Percentiles rank a stretch among this genome's conserved stretches.
These are phyloP conservation scores for Taphrina confusa DNA, from an alignment of 1,139 yeast species.

Conservation along the genomic window DNA sequence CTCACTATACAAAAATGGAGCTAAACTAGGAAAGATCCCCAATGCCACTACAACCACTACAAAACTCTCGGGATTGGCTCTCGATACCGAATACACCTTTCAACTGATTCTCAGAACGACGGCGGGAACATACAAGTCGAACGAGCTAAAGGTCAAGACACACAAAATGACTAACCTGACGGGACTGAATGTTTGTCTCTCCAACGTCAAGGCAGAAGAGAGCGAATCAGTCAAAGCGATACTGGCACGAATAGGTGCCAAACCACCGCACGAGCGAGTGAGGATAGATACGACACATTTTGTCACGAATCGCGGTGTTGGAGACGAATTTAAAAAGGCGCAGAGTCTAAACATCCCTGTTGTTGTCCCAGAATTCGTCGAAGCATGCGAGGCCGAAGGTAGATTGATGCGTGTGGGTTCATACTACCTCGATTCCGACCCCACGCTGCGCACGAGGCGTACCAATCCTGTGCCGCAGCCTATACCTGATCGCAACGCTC, in stretches of 20 bases:
- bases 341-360: conserved; percentile 86
- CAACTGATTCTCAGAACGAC: conserved; percentile 81
- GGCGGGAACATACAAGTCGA: conserved; percentile 79
- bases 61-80: conserved; percentile 85
- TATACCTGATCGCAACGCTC: too few relatives aligned
- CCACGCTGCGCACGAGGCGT: conserved; percentile 26
- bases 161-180: conserved; percentile 95
- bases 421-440: conserved; percentile 59
- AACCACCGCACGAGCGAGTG: conserved; percentile 70
- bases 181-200: conserved; percentile 90
- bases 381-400: conserved; percentile 88
- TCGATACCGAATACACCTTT: conserved; percentile 79
- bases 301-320: conserved; percentile 71
- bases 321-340: conserved; percentile 72
- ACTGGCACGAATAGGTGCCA: conserved; percentile 75
- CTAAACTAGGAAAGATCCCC: conserved; percentile 81
- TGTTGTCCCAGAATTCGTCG: conserved; percentile 94
- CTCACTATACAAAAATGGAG: conserved; percentile 74
- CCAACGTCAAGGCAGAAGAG: conserved; percentile 69
- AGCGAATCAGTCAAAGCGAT: conserved; percentile 64
- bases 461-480: neutral
- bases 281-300: conserved; percentile 93
- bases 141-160: conserved; percentile 68
- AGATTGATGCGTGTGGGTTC: conserved; percentile 91
- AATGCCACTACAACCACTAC: conserved; percentile 82